Percentiles rank a stretch among this genome's conserved stretches.
phyloP scores from a whole-genome alignment of 768 basidiomycete species.

The Agaricus sinodeliciosus region DNA sequence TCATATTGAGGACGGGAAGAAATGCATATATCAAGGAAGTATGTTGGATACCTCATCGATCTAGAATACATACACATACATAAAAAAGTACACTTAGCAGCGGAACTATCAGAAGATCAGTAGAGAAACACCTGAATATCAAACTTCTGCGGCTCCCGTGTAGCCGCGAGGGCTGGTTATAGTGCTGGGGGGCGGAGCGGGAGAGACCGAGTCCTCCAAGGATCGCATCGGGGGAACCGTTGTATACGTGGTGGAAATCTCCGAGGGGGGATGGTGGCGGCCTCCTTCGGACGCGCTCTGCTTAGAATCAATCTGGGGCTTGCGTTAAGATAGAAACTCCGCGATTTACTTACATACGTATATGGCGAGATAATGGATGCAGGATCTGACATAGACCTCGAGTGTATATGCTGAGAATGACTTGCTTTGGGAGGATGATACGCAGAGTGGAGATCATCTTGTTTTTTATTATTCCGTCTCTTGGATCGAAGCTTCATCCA shows the following conservation, averaged over 20 bases:
- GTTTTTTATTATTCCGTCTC: conserved; percentile 12
- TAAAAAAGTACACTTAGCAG: not conserved
- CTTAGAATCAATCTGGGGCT: not conserved
- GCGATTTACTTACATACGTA: conserved; percentile 4
- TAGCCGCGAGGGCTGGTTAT: conserved; percentile 17
- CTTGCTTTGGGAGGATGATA: not conserved
- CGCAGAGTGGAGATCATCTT: not conserved
- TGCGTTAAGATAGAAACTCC: not conserved
- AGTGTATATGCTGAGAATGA: not conserved
- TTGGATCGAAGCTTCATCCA: conserved; percentile 31
- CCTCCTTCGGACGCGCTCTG: conserved; percentile 19
- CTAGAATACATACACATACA: not conserved
- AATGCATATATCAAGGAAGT: no score
- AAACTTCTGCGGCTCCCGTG: conserved; percentile 27
- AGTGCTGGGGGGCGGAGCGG: not conserved
- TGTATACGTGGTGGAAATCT: conserved; percentile 23
- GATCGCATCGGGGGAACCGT: conserved; percentile 22
- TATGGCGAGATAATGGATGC: conserved; percentile 2
- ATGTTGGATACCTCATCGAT: not conserved
- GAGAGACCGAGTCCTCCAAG: conserved; percentile 19
- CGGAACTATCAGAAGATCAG: not conserved
- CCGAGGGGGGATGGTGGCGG: conserved; percentile 18
- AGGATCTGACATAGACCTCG: conserved; percentile 3
- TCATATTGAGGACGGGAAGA: no score
- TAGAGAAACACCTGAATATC: conserved; percentile 7